Evolutionary conservation across 2,329 filamentous ascomycete genomes (phyloP), one percentile per base, ranked within the genome.

Genomic region (Chrysosporium keratinophilum): DNA sequence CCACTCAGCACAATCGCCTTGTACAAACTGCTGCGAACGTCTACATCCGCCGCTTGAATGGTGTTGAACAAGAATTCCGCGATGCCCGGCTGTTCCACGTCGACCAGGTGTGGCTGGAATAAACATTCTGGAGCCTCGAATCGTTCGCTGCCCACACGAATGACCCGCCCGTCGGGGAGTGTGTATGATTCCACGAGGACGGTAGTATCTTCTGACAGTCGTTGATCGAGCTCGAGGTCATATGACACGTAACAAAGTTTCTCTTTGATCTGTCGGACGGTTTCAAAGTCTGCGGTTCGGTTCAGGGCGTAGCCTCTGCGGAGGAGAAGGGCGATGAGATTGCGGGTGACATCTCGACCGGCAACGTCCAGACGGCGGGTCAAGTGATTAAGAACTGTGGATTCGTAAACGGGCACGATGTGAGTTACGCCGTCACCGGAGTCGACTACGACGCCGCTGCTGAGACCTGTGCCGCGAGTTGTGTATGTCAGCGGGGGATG

Each of bases 191-290:
- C 93, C 10, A 98, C 93, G 53, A 98, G 77, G 7, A 96, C 89
- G 1, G 93, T 98, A 14, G 93, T 98, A 65, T 98, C 93, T 74
- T 98, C 93, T 66, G 88, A 94, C 59, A 98, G 82, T 62, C 87
- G 84, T 75, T 97, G 90, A 77, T 98, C 93, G 53, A 98, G 78
- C 72, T 95, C 89, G 54, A 98, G 81, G 70, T 98, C 93, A 76
- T 97, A 98, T 11, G 90, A 96, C 54, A 98, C 91, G 70, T 98
- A 98, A 79, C 93, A 97, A 50, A 98, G 85, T 79, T 98, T 98
- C 78, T 98, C 93, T 76, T 98, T 98, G 77, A 98, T 97, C 71
- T 97, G 91, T 58, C 93, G 87, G 54, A 98, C 93, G 3, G 93
- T 98, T 74, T 98, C 93, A 71, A 98, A 98, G 71, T 98, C 93